Conservation (phyloP, 768 basidiomycete species). For the Termitomyces sp. region DNA sequence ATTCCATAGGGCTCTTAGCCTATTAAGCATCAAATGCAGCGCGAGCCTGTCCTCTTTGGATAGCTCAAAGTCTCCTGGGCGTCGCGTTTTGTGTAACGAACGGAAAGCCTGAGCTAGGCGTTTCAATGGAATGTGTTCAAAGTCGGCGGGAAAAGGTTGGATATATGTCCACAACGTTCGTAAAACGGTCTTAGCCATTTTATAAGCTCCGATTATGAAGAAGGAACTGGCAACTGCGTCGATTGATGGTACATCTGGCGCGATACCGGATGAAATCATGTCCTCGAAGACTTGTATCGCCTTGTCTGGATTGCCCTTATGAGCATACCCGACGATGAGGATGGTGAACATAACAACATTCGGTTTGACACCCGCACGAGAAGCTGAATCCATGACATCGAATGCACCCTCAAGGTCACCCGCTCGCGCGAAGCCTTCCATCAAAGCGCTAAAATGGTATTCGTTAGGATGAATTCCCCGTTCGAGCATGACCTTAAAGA, state of each 20-base stretch:
- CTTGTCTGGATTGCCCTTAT: conserved; percentile 49
- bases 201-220: conserved; percentile 52
- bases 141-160: conserved; percentile 54
- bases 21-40: conserved; percentile 37
- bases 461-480: conserved; percentile 71
- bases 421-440: conserved; percentile 64
- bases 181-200: conserved; percentile 51
- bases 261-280: conserved; percentile 61
- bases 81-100: conserved; percentile 26
- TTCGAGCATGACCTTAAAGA: conserved; percentile 59
- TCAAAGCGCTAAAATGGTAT: conserved; percentile 72
- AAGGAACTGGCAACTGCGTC: conserved; percentile 72
- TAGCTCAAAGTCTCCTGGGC: conserved; percentile 20
- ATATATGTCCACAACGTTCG: conserved; percentile 65
- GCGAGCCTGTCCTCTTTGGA: conserved; percentile 32
- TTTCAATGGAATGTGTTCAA: conserved; percentile 43
- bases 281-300: conserved; percentile 56
- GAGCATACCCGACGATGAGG: conserved; percentile 69
- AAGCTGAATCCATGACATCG: conserved; percentile 52
- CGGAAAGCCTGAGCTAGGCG: conserved; percentile 50
- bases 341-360: conserved; percentile 75
- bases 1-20: conserved; percentile 13
- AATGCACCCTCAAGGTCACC: conserved; percentile 63
- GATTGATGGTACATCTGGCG: conserved; percentile 69
- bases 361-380: conserved; percentile 48